Percentiles rank a stretch among this genome's conserved stretches.
Conservation (phyloP, 2,329 filamentous ascomycete genomes). For the Drechslerella coelobrocha region DNA sequence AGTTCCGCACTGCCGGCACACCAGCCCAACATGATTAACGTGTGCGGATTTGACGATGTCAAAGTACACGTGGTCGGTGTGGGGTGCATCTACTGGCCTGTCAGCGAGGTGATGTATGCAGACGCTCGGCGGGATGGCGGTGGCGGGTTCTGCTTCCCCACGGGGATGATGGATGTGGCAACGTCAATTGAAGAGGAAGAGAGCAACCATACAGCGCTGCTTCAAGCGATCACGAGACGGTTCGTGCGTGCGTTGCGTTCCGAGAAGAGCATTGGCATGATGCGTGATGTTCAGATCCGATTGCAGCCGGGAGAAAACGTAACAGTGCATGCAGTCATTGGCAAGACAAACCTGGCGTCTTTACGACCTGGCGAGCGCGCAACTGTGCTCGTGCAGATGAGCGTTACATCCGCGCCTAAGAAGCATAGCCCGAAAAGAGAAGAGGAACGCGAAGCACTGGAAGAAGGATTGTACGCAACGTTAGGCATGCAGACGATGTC, state of each 20-base stretch:
- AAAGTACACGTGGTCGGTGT: conserved; percentile 41
- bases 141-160: conserved; percentile 33
- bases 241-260: conserved; percentile 21
- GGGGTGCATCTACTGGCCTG: conserved; percentile 31
- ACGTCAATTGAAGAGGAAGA: conserved; percentile 10
- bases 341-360: conserved; percentile 9
- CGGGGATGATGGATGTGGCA: conserved; percentile 26
- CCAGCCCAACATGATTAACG: conserved; percentile 25
- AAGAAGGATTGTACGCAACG: conserved; percentile 32
- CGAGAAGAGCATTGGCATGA: conserved; percentile 25
- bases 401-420: conserved; percentile 4
- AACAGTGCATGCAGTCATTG: conserved; percentile 11
- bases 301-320: conserved; percentile 3
- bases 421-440: neutral
- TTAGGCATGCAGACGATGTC: conserved; percentile 29
- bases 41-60: conserved; percentile 45
- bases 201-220: conserved; percentile 1
- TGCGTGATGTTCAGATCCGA: conserved; percentile 23
- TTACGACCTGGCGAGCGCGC: conserved; percentile 34
- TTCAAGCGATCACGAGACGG: conserved; percentile 12
- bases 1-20: conserved; percentile 19
- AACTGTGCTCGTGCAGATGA: conserved; percentile 31
- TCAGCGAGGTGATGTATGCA: conserved; percentile 28
- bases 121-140: conserved; percentile 25
- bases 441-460: conserved; percentile 16